phyloP scores from a whole-genome alignment of 225 moss, liverwort and hornwort genomes.

The Takakia lepidozioides region DNA sequence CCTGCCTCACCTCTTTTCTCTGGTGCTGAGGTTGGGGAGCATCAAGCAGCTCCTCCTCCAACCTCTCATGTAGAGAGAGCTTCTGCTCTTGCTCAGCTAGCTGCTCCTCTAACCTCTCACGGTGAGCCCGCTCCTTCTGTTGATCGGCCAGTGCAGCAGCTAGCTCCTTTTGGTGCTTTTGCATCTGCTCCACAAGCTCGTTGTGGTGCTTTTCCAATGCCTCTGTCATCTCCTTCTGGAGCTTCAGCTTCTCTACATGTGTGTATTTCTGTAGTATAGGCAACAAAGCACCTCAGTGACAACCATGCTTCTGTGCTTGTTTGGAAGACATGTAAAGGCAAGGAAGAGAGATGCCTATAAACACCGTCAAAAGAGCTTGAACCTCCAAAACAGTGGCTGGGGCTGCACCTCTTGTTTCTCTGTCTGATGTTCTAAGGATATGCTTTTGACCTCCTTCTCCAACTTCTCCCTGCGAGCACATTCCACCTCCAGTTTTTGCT shows the following conservation, averaged over 20 bases:
- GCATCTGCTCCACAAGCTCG: conserved; percentile 23
- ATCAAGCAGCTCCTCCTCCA: conserved; percentile 40
- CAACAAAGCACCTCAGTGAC: too few relatives aligned
- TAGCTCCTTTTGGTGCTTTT: conserved; percentile 39
- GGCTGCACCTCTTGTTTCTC: conserved; percentile 26
- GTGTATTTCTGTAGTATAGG: conserved; percentile 25
- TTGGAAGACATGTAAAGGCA: too few relatives aligned
- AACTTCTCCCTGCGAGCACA: conserved; percentile 52
- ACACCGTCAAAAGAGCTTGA: too few relatives aligned
- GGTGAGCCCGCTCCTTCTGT: conserved; percentile 41
- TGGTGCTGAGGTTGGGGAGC: conserved; percentile 38
- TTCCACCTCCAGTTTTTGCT: conserved; percentile 63
- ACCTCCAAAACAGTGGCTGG: background rate
- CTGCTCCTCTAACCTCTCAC: conserved; percentile 47
- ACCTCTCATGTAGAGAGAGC: conserved; percentile 32
- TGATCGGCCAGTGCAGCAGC: conserved; percentile 25
- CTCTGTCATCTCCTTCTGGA: conserved; percentile 29
- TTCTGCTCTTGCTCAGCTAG: conserved; percentile 48
- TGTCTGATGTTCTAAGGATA: conserved; percentile 18
- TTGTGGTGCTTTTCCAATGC: conserved; percentile 29
- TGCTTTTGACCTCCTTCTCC: conserved; percentile 54
- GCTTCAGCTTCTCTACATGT: conserved; percentile 12
- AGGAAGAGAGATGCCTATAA: too few relatives aligned
- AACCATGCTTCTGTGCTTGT: too few relatives aligned
- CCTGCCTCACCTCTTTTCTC: conserved; percentile 43